Conservation (phyloP, 2,329 filamentous ascomycete genomes). For the Aspergillus puulaauensis region DNA sequence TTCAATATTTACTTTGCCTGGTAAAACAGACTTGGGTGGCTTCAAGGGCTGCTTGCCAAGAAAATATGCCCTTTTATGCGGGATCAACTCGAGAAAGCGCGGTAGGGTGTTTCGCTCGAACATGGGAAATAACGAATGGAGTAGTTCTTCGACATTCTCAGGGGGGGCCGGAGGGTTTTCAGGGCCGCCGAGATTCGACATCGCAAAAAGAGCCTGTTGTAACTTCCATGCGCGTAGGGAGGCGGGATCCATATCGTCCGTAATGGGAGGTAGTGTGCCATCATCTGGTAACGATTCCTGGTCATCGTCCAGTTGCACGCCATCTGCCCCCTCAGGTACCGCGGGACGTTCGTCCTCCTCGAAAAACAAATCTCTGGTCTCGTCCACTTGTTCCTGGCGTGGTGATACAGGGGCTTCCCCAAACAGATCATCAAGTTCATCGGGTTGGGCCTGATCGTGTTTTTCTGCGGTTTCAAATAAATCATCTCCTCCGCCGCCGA, state of each 20-base stretch:
- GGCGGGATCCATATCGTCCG: conserved; percentile 43
- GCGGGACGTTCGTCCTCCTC: conserved; percentile 28
- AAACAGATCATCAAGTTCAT: conserved; percentile 51
- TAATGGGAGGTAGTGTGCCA: conserved; percentile 25
- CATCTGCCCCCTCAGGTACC: conserved; percentile 12
- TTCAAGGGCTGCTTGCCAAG: conserved; percentile 76
- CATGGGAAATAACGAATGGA: conserved; percentile 76
- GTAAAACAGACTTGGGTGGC: conserved; percentile 76
- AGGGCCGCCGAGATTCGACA: conserved; percentile 48
- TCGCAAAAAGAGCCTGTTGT: conserved; percentile 48
- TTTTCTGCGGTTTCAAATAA: conserved; percentile 28
- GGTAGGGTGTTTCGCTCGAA: conserved; percentile 75
- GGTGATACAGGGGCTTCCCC: conserved; percentile 44
- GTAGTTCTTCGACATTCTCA: conserved; percentile 70
- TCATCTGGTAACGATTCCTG: conserved; percentile 28
- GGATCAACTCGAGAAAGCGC: conserved; percentile 79
- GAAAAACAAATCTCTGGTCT: conserved; percentile 33
- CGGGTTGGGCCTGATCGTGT: conserved; percentile 26
- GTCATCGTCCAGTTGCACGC: conserved; percentile 27
- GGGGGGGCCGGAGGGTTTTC: conserved; percentile 67
- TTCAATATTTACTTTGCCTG: conserved; percentile 85
- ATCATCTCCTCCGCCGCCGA: conserved; percentile 41
- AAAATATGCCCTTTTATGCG: conserved; percentile 74
- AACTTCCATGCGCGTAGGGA: conserved; percentile 45
- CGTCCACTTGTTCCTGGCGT: conserved; percentile 28